Evolutionary conservation across 257 asterid genomes (phyloP).

Genomic region (Solanum piurae): DNA sequence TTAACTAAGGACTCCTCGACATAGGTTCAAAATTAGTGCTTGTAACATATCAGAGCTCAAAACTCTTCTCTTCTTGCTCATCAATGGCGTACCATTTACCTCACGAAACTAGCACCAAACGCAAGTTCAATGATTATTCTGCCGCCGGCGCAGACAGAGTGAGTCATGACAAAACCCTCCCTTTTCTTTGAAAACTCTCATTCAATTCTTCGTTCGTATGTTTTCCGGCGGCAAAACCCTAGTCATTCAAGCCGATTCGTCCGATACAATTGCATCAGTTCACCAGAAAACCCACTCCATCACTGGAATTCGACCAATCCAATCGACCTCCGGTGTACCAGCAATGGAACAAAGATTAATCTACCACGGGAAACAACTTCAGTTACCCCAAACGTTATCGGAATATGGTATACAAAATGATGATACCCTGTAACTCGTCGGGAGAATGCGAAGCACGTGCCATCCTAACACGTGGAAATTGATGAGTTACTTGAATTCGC

Average conservation of each 20-base stretch:
- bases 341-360: conserved; percentile 47
- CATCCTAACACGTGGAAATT: conserved; percentile 73
- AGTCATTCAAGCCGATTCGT: conserved; percentile 40
- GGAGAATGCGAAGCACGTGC: conserved; percentile 62
- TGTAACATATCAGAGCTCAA: conserved; percentile 10
- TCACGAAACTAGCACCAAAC: neutral
- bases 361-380: conserved; percentile 63
- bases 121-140: conserved; percentile 46
- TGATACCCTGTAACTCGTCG: conserved; percentile 43
- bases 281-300: conserved; percentile 37
- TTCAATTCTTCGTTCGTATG: conserved; percentile 70
- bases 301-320: conserved; percentile 28
- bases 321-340: neutral
- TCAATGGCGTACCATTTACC: neutral
- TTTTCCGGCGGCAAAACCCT: conserved; percentile 36
- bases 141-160: conserved; percentile 27
- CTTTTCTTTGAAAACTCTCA: neutral
- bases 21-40: too few species aligned
- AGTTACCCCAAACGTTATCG: conserved; percentile 43
- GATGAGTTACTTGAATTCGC: conserved; percentile 35
- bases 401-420: conserved; percentile 46
- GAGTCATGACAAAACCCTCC: conserved; percentile 33
- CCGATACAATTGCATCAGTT: conserved; percentile 36
- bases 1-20: too few species aligned
- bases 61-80: neutral